These are phyloP conservation scores for Myriosclerotinia scirpicola DNA, from an alignment of 2,329 filamentous ascomycete genomes.

Conservation along the genomic window DNA sequence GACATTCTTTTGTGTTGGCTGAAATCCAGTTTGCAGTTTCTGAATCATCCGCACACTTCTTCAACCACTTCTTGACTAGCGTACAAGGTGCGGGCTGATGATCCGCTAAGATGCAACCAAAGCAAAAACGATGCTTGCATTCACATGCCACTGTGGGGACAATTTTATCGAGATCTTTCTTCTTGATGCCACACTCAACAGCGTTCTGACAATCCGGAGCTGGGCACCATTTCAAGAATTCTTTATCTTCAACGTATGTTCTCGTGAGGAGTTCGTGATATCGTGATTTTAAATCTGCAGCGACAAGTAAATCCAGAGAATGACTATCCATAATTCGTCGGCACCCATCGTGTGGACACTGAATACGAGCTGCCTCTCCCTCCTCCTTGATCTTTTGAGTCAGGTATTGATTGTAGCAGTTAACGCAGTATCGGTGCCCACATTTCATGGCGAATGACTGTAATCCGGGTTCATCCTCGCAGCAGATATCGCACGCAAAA, in stretches of 20 bases:
- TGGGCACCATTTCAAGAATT: slow-evolving; percentile 94
- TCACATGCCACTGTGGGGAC: slow-evolving; percentile 88
- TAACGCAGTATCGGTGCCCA: slow-evolving; percentile 86
- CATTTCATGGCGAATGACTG: slow-evolving; percentile 93
- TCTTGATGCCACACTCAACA: slow-evolving; percentile 83
- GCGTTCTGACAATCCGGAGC: slow-evolving; percentile 96
- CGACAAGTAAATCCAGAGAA: slow-evolving; percentile 76
- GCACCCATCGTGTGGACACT: slow-evolving; percentile 87
- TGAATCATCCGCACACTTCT: slow-evolving; percentile 97
- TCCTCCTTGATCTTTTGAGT: slow-evolving; percentile 92
- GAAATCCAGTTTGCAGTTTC: slow-evolving; percentile 99
- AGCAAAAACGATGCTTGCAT: slow-evolving; percentile 89
- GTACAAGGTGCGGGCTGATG: slow-evolving; percentile 92
- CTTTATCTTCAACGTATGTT: slow-evolving; percentile 96
- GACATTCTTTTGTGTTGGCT: slow-evolving; percentile 97
- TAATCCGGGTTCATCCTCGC: slow-evolving; percentile 76
- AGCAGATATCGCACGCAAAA: slow-evolving; percentile 95
- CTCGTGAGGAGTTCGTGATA: slow-evolving; percentile 86
- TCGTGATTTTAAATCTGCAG: slow-evolving; percentile 55
- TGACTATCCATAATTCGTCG: slow-evolving; percentile 88
- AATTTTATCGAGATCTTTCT: slow-evolving; percentile 78
- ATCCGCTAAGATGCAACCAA: slow-evolving; percentile 85
- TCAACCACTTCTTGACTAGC: slow-evolving; percentile 91
- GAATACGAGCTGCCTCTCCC: slow-evolving; percentile 90
- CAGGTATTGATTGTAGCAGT: slow-evolving; percentile 91